A percentile compares a stretch with the other conserved stretches of the same genome.
Conservation (phyloP, 306 rosid genomes). For the Adenanthera pavonina region DNA sequence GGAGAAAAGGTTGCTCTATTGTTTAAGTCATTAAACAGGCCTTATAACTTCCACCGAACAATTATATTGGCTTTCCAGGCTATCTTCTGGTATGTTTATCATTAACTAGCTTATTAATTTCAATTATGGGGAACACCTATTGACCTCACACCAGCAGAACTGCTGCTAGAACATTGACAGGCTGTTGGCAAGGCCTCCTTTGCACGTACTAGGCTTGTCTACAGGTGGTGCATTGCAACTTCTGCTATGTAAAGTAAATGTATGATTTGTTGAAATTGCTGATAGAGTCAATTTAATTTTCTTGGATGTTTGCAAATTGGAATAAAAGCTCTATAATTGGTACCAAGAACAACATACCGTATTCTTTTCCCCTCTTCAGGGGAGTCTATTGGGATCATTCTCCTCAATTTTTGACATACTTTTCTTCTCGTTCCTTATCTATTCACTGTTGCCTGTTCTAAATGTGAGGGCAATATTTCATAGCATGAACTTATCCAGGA, state of each 20-base stretch:
- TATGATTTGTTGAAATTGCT: not conserved
- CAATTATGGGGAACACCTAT: not conserved
- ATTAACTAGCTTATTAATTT: not conserved
- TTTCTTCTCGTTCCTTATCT: not conserved
- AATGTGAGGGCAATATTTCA: not conserved
- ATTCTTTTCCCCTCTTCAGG: not conserved
- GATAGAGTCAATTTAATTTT: not conserved
- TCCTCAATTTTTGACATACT: not conserved
- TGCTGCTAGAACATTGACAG: not conserved
- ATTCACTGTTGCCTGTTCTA: not conserved
- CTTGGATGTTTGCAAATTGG: not conserved
- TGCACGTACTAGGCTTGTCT: not conserved
- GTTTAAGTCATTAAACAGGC: not conserved
- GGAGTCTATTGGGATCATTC: not conserved
- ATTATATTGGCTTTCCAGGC: not conserved
- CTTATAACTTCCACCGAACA: not conserved
- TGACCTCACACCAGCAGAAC: not conserved
- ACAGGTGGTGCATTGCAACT: not conserved
- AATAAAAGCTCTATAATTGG: not conserved
- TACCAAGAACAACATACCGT: not conserved
- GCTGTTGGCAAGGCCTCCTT: not conserved
- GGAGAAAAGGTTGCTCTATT: not conserved
- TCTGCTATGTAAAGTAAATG: not conserved
- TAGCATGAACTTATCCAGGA: conserved; percentile 5
- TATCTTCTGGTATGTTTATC: not conserved